Evolutionary conservation across 768 basidiomycete genomes (phyloP).

Genomic region (Cyclocybe aegerita): DNA sequence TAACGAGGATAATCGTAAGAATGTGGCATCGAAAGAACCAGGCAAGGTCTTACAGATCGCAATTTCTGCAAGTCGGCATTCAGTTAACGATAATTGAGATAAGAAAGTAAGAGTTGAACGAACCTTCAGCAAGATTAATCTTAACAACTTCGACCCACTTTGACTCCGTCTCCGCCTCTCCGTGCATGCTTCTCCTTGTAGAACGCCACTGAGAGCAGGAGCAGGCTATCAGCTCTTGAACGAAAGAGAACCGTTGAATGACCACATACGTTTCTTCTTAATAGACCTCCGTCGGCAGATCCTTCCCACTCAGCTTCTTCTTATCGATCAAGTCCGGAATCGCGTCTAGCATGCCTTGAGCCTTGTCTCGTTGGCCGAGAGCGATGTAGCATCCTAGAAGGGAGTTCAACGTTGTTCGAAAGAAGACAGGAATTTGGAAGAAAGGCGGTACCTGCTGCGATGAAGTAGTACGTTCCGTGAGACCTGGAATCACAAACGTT

Average conservation of each 20-base stretch:
- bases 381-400: slow-evolving; percentile 60
- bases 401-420: neutral
- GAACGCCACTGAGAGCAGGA: slow-evolving; percentile 54
- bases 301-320: slow-evolving; percentile 64
- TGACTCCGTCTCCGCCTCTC: slow-evolving; percentile 48
- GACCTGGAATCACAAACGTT: slow-evolving; percentile 43
- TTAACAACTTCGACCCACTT: slow-evolving; percentile 55
- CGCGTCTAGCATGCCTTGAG: slow-evolving; percentile 58
- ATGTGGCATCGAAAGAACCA: neutral
- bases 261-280: slow-evolving; percentile 64
- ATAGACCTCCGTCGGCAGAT: slow-evolving; percentile 77
- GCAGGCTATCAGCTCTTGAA: neutral
- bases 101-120: slow-evolving; percentile 17
- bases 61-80: slow-evolving; percentile 45
- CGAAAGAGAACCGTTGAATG: neutral
- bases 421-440: neutral
- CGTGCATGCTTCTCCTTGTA: slow-evolving; percentile 68
- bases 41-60: slow-evolving; percentile 53
- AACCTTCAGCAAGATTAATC: slow-evolving; percentile 73
- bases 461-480: slow-evolving; percentile 77
- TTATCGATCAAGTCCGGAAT: slow-evolving; percentile 61
- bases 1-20: neutral
- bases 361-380: slow-evolving; percentile 51
- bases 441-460: slow-evolving; percentile 55
- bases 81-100: neutral